Percentiles rank a stretch among this genome's conserved stretches.
phyloP scores from a whole-genome alignment of 345 rosid genomes.

The Syzygium grande region DNA sequence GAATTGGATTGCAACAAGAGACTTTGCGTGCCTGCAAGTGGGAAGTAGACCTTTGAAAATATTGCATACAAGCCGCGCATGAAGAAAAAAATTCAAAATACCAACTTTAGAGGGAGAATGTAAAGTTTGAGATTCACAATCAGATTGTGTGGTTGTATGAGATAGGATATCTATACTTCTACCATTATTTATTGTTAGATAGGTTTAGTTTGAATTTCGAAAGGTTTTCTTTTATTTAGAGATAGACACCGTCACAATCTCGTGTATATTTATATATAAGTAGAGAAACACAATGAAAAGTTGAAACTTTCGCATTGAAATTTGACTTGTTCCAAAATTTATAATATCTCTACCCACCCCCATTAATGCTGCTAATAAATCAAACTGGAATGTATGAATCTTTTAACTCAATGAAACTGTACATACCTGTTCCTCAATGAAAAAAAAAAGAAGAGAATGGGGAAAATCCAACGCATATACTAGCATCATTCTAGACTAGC shows the following conservation, averaged over 20 bases:
- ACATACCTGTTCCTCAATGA: not conserved
- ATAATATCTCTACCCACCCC: not conserved
- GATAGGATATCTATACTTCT: not conserved
- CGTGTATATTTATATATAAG: no score
- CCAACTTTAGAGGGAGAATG: no score
- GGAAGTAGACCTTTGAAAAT: not conserved
- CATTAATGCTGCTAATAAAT: not conserved
- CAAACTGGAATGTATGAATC: not conserved
- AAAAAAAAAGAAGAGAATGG: not conserved
- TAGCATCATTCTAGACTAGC: not conserved
- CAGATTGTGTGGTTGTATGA: no score
- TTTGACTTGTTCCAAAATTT: not conserved
- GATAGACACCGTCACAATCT: not conserved
- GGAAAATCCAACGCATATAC: not conserved
- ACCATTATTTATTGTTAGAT: not conserved
- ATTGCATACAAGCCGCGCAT: not conserved
- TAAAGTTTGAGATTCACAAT: no score
- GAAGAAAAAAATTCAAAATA: no score
- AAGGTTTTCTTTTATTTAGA: not conserved
- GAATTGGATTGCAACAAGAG: not conserved
- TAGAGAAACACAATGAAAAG: no score
- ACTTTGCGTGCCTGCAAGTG: not conserved
- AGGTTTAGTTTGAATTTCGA: not conserved
- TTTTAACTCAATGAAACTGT: not conserved
- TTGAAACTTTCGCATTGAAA: not conserved